Base-by-base conservation (phyloP, 495 filamentous ascomycete genomes). In the Neurospora terricola region DNA sequence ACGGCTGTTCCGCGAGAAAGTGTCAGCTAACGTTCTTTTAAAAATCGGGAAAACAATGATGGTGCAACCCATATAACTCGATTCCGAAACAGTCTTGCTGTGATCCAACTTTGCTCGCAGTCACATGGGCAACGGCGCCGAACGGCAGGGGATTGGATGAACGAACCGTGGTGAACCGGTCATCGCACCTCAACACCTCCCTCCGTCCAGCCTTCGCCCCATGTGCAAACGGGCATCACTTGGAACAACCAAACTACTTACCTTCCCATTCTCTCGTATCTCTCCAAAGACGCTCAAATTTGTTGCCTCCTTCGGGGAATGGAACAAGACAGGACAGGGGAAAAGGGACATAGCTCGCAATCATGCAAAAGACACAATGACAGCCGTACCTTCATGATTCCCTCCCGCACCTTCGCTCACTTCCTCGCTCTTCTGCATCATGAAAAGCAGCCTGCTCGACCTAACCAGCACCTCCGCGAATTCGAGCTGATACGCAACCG, bases 381-480 rank as follows among this genome's bases (percentile, higher is more conserved):
- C 14, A 66, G 54, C 54, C 54, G 54, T 66, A 66, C 54, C 54
- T 66, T 66, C 54, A 66, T 66, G 54, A 3, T 66, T 69, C 77
- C 78, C 48, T 84, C 81, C 77, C 90, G 84, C 48, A 82, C 82
- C 54, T 14, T 66, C 54, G 54, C 54, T 66, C 7, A 66, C 27
- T 9, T 66, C 54, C 71, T 88, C 81, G 0, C 88, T 86, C 75
- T 83, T 79, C 77, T 93, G 90, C 21, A 89, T 78, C 36, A 83
- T 85, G 40, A 91, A 76, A 40, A 91, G 81, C 21, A 93, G 80
- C 78, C 83, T 82, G 40, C 84, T 88, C 23, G 88, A 87, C 71
- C 89, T 86, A 37, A 93, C 84, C 72, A 89, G 80, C 71, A 92
- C 76, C 81, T 91, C 90, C 82, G 91, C 84, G 72, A 90, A 87